A percentile compares a stretch with the other conserved stretches of the same genome.
These are phyloP conservation scores for Boletus barrowsii DNA, from an alignment of 768 basidiomycete species.

Conservation along the genomic window DNA sequence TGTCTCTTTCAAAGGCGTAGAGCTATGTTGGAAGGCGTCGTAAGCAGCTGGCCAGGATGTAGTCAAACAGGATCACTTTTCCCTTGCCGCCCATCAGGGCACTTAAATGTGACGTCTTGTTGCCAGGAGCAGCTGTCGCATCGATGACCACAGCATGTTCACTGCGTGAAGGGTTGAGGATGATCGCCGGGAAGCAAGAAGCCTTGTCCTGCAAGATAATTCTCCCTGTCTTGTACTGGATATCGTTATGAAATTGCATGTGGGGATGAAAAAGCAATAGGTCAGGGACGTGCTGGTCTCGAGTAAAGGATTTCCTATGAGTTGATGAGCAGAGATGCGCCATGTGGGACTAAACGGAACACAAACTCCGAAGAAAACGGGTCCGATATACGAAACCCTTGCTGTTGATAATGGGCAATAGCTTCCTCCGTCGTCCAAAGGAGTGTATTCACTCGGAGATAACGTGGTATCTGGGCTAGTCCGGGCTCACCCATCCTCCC, in stretches of 20 bases:
- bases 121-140: slow-evolving; percentile 95
- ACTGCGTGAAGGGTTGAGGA: slow-evolving; percentile 71
- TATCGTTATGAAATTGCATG: slow-evolving; percentile 64
- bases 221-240: slow-evolving; percentile 71
- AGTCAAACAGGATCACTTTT: slow-evolving; percentile 46
- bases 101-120: slow-evolving; percentile 94
- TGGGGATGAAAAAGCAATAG: slow-evolving; percentile 75
- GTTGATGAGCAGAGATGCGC: slow-evolving; percentile 1
- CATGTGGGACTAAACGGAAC: background rate
- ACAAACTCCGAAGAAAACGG: slow-evolving; percentile 53
- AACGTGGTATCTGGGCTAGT: slow-evolving; percentile 73
- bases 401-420: slow-evolving; percentile 48
- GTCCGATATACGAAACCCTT: slow-evolving; percentile 53
- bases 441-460: slow-evolving; percentile 78
- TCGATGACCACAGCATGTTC: slow-evolving; percentile 67
- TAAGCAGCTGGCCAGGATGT: background rate
- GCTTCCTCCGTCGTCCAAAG: slow-evolving; percentile 68
- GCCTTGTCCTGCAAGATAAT: slow-evolving; percentile 97
- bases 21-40: slow-evolving; percentile 42
- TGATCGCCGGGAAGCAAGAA: slow-evolving; percentile 90
- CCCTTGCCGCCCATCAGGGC: slow-evolving; percentile 83
- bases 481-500: background rate
- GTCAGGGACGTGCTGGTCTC: slow-evolving; percentile 79
- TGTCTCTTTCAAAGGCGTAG: slow-evolving; percentile 88
- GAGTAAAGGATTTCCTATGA: slow-evolving; percentile 58